phyloP scores from a whole-genome alignment of 2,329 filamentous ascomycete genomes.

The Phoma sp. region DNA sequence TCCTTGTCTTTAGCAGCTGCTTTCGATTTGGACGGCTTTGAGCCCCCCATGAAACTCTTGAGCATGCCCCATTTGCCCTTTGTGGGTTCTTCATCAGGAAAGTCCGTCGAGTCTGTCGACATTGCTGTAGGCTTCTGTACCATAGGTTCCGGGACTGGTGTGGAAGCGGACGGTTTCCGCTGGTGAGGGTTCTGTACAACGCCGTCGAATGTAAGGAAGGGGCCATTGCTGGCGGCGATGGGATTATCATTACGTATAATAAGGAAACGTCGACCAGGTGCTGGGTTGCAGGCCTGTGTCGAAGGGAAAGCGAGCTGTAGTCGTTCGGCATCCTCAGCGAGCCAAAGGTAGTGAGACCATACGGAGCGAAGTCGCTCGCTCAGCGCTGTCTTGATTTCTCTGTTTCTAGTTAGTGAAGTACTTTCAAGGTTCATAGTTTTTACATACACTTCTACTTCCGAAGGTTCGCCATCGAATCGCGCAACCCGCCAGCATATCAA shows the following conservation, averaged over 20 bases:
- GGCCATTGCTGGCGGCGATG: conserved; percentile 58
- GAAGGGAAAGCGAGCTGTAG: conserved; percentile 68
- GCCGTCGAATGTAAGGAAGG: conserved; percentile 71
- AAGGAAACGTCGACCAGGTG: conserved; percentile 83
- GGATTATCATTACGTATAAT: conserved; percentile 84
- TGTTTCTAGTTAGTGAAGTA: conserved; percentile 46
- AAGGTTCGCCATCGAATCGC: conserved; percentile 72
- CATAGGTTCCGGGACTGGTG: conserved; percentile 32
- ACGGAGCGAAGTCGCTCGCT: conserved; percentile 72
- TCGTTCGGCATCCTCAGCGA: conserved; percentile 71
- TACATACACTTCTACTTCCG: conserved; percentile 72
- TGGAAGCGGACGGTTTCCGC: conserved; percentile 37
- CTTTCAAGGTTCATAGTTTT: neutral
- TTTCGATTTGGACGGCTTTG: conserved; percentile 52
- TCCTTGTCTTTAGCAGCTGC: conserved; percentile 39
- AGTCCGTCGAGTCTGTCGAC: conserved; percentile 43
- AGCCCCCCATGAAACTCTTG: conserved; percentile 66
- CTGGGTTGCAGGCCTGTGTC: conserved; percentile 82
- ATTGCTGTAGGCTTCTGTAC: conserved; percentile 39
- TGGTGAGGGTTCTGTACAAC: conserved; percentile 54
- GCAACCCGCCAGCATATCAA: conserved; percentile 89
- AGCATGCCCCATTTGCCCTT: conserved; percentile 68
- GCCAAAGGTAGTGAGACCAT: conserved; percentile 82
- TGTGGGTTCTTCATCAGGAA: conserved; percentile 54
- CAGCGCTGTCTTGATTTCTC: conserved; percentile 73